Percentiles rank a stretch among this genome's conserved stretches.
phyloP scores from a whole-genome alignment of 1,284 basidiomycete species.

The Taiwanofungus camphoratus region DNA sequence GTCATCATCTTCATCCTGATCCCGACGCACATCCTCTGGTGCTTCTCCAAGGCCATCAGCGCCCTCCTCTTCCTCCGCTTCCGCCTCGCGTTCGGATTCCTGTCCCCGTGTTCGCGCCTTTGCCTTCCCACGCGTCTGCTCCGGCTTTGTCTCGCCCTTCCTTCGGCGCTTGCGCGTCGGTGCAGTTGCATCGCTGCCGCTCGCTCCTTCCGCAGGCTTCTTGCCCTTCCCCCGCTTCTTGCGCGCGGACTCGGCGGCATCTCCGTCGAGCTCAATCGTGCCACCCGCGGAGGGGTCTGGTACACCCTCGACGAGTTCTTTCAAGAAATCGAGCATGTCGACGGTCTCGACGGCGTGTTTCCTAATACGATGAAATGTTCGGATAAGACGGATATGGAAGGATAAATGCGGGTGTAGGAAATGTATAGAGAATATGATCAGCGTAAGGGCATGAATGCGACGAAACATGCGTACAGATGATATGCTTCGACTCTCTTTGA shows the following conservation, averaged over 20 bases:
- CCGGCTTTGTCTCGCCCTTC: constrained; percentile 24
- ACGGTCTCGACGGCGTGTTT: constrained; percentile 91
- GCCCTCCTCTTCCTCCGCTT: constrained; percentile 16
- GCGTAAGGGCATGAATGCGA: constrained; percentile 4
- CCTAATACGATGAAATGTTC: constrained; percentile 37
- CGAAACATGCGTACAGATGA: constrained; percentile 73
- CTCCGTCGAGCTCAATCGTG: constrained; percentile 63
- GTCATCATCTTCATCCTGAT: constrained; percentile 20
- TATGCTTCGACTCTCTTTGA: constrained; percentile 91
- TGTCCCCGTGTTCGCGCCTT: constrained; percentile 27
- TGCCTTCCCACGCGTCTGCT: too few relatives aligned
- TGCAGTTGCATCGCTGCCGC: constrained; percentile 26
- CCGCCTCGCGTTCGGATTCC: constrained; percentile 18
- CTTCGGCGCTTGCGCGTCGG: constrained; percentile 21
- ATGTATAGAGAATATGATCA: neutral
- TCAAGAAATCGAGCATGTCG: constrained; percentile 92
- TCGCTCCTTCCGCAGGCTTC: constrained; percentile 27
- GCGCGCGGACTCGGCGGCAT: constrained; percentile 43
- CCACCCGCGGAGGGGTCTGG: constrained; percentile 85
- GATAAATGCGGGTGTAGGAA: neutral
- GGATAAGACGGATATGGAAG: constrained; percentile 5
- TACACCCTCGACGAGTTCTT: constrained; percentile 88
- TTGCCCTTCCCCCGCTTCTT: constrained; percentile 52
- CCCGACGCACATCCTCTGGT: neutral
- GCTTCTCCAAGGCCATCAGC: neutral